These are phyloP conservation scores for Ambrosia hybrid DNA, from an alignment of 140 eudicot genomes.

Conservation along the genomic window DNA sequence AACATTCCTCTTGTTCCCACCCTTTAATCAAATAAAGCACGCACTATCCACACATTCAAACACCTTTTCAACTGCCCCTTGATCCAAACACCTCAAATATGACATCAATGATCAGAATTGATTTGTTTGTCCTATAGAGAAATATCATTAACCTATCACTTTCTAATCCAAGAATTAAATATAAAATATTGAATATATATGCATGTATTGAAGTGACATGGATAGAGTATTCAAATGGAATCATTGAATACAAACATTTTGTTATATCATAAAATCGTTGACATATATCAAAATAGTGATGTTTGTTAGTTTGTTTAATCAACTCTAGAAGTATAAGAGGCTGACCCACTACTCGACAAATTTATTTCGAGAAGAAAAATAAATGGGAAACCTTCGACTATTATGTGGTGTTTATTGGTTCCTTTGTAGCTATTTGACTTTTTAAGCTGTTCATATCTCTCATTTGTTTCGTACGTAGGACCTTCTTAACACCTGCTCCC, in stretches of 20 bases:
- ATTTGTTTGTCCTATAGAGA: background rate
- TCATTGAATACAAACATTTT: background rate
- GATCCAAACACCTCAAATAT: background rate
- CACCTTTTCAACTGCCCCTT: background rate
- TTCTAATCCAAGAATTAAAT: too few species aligned
- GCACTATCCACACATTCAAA: background rate
- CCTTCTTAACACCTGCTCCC: background rate
- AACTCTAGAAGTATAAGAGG: background rate
- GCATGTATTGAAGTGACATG: too few species aligned
- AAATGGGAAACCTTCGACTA: slow-evolving; percentile 20
- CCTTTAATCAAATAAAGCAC: background rate
- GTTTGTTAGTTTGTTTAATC: background rate
- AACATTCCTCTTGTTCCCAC: background rate
- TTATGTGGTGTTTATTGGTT: slow-evolving; percentile 15
- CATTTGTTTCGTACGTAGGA: background rate
- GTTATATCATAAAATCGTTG: background rate
- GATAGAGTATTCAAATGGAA: background rate
- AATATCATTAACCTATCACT: background rate
- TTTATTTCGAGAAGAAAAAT: slow-evolving; percentile 5
- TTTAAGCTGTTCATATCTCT: background rate
- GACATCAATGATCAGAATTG: background rate
- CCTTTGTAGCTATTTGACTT: background rate
- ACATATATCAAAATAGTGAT: background rate
- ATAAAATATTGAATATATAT: too few species aligned
- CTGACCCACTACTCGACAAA: background rate